phyloP scores from a whole-genome alignment of 371 early-diverging fungal species.

The Racocetra persica region DNA sequence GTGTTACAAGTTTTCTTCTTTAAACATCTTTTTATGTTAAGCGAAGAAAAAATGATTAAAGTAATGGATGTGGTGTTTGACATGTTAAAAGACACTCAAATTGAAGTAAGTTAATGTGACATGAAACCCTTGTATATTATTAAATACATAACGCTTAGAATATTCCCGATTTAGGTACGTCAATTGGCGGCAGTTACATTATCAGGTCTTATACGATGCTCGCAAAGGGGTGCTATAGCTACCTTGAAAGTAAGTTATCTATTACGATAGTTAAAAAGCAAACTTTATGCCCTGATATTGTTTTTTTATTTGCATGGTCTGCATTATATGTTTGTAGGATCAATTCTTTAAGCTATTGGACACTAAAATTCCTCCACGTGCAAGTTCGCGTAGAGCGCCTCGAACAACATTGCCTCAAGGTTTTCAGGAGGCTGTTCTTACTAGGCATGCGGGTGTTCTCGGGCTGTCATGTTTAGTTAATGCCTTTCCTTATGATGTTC shows the following conservation, averaged over 20 bases:
- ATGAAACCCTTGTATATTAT: not conserved
- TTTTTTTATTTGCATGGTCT: not conserved
- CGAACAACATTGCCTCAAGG: slow-evolving; percentile 59
- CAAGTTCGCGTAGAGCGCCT: slow-evolving; percentile 54
- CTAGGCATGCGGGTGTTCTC: slow-evolving; percentile 87
- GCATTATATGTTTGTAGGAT: slow-evolving; percentile 19
- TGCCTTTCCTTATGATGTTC: slow-evolving; percentile 93
- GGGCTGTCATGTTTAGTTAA: slow-evolving; percentile 85
- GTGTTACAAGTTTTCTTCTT: slow-evolving; percentile 82
- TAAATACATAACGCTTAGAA: not conserved
- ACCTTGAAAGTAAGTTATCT: slow-evolving; percentile 53
- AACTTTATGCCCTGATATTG: not conserved
- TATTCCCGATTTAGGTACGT: slow-evolving; percentile 65
- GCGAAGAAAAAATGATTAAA: slow-evolving; percentile 55
- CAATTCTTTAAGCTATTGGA: slow-evolving; percentile 52
- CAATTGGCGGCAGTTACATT: slow-evolving; percentile 84
- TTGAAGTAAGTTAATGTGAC: slow-evolving; percentile 62
- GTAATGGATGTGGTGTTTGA: slow-evolving; percentile 70
- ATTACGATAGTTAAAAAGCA: not conserved
- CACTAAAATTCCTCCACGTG: slow-evolving; percentile 57
- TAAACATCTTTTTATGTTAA: slow-evolving; percentile 71
- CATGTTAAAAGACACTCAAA: slow-evolving; percentile 75
- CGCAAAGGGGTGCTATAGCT: slow-evolving; percentile 75
- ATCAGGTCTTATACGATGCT: slow-evolving; percentile 87
- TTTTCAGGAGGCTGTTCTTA: slow-evolving; percentile 66